Conservation (phyloP, 2,329 filamentous ascomycete species). For the Exophiala calicioides region DNA sequence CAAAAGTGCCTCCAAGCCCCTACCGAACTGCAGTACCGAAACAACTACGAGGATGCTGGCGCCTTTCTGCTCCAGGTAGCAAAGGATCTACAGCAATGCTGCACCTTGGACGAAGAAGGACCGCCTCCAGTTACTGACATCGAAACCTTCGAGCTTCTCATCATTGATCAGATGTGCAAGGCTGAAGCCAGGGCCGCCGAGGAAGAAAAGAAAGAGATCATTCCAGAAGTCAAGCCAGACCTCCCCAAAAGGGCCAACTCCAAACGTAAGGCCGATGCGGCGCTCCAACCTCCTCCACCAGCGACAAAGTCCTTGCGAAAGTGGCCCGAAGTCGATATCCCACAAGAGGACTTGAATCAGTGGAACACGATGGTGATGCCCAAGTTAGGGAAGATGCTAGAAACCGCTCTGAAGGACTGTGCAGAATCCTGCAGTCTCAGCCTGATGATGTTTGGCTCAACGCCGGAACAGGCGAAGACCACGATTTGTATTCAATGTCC, state of each 20-base stretch:
- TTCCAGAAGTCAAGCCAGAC: constrained; percentile 9
- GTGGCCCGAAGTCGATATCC: constrained; percentile 53
- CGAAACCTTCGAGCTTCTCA: constrained; percentile 30
- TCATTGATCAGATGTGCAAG: constrained; percentile 30
- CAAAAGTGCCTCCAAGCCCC: constrained; percentile 62
- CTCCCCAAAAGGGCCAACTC: constrained; percentile 18
- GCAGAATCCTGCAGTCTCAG: constrained; percentile 63
- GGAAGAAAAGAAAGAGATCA: constrained; percentile 8
- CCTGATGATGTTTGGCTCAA: constrained; percentile 62
- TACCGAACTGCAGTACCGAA: constrained; percentile 34
- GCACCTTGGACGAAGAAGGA: constrained; percentile 30
- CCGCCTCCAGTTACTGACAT: constrained; percentile 30
- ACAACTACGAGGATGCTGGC: constrained; percentile 29
- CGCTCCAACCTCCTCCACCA: constrained; percentile 12
- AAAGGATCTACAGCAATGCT: constrained; percentile 30
- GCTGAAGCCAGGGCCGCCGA: constrained; percentile 21
- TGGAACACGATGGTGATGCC: constrained; percentile 62
- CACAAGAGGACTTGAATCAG: constrained; percentile 55
- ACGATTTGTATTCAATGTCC: constrained; percentile 65
- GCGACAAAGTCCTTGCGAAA: constrained; percentile 41
- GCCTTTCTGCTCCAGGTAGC: constrained; percentile 30
- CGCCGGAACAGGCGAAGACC: constrained; percentile 57
- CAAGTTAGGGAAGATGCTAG: constrained; percentile 59
- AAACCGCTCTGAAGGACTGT: constrained; percentile 60
- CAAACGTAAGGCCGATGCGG: constrained; percentile 22